phyloP scores from a whole-genome alignment of 306 rosid genomes.

The Neltuma alba region DNA sequence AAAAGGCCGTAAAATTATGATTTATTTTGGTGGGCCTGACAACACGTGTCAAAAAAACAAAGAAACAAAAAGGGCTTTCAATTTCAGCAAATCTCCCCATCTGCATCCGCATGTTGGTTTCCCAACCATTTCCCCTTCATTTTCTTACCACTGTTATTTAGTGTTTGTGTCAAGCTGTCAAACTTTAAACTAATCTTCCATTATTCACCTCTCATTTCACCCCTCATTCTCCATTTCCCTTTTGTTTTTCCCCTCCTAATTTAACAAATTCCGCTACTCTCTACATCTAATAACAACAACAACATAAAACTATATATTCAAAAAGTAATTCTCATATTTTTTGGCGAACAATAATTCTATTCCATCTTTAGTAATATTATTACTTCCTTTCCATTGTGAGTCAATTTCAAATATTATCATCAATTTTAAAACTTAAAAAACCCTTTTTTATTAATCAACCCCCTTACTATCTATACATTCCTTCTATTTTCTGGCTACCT shows the following conservation, averaged over 20 bases:
- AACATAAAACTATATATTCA: neutral
- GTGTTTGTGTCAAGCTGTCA: constrained; percentile 20
- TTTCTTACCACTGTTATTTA: neutral
- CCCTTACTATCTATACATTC: too few relatives aligned
- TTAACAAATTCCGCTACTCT: neutral
- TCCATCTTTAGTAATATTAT: neutral
- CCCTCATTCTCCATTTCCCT: neutral
- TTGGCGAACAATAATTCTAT: neutral
- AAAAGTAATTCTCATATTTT: neutral
- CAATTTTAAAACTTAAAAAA: too few relatives aligned
- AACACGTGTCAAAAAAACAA: neutral
- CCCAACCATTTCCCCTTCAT: constrained; percentile 3
- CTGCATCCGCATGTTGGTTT: neutral
- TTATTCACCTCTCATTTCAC: neutral
- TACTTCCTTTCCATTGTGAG: neutral
- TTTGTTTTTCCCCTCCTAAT: neutral
- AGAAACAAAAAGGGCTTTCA: neutral
- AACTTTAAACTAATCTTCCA: neutral
- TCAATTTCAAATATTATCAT: neutral
- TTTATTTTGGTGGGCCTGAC: too few relatives aligned
- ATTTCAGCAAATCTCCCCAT: neutral
- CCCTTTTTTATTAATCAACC: too few relatives aligned
- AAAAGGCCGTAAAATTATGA: too few relatives aligned
- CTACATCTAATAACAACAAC: neutral
- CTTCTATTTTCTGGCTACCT: too few relatives aligned